These are phyloP conservation scores for Xylariaceae sp. DNA, from an alignment of 2,329 filamentous ascomycete species.

Conservation along the genomic window DNA sequence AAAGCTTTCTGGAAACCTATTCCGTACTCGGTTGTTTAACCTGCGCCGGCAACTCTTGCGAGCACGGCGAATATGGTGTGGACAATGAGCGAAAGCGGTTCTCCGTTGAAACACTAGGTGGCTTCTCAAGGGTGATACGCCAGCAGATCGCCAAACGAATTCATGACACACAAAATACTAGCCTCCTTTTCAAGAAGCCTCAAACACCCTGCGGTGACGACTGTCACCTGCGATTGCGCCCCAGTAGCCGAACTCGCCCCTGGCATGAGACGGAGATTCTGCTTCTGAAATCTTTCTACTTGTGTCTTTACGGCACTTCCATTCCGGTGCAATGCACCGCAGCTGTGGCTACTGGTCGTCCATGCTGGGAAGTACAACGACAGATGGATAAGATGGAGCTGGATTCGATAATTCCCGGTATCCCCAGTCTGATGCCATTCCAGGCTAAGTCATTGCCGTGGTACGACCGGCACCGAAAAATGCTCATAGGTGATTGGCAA, in stretches of 20 bases:
- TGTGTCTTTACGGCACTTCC: conserved; percentile 40
- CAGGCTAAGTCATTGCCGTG: conserved; percentile 45
- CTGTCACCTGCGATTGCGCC: conserved; percentile 39
- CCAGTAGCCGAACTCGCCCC: conserved; percentile 31
- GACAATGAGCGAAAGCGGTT: conserved; percentile 50
- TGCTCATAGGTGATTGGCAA: conserved; percentile 50
- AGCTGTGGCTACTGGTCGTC: conserved; percentile 45
- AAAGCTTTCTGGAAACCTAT: conserved; percentile 49
- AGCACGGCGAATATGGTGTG: conserved; percentile 54
- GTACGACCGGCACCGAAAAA: conserved; percentile 54
- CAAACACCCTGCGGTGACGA: conserved; percentile 31
- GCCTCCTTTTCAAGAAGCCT: conserved; percentile 33
- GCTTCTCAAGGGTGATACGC: conserved; percentile 33
- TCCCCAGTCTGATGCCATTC: conserved; percentile 25
- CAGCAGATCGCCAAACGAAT: conserved; percentile 25
- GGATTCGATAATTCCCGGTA: conserved; percentile 32
- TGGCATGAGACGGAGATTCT: conserved; percentile 48
- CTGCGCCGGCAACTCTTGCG: conserved; percentile 56
- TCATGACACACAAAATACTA: conserved; percentile 9
- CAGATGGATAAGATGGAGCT: conserved; percentile 40
- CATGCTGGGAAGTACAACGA: conserved; percentile 48
- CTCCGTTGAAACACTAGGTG: conserved; percentile 43
- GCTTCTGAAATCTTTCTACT: conserved; percentile 44
- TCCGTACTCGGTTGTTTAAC: conserved; percentile 53
- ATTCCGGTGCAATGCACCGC: conserved; percentile 45